Conservation (phyloP, 2,329 filamentous ascomycete genomes). For the Xylariaceae sp. region DNA sequence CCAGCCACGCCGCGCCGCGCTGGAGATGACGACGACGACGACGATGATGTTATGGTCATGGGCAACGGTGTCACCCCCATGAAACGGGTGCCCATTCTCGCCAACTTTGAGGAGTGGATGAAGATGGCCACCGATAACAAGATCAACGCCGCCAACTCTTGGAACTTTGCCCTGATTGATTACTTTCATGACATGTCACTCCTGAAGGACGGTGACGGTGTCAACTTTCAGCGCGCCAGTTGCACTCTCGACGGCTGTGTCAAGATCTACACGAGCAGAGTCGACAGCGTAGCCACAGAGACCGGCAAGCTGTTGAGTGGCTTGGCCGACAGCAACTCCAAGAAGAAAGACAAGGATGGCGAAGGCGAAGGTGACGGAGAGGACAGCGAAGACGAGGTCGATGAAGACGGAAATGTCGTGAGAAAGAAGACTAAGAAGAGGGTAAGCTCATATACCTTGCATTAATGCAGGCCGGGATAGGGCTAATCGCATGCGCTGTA, state of each 20-base stretch:
- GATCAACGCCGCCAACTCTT: constrained; percentile 96
- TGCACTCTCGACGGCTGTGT: constrained; percentile 97
- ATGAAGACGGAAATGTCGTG: constrained; percentile 55
- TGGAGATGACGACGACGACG: constrained; percentile 42
- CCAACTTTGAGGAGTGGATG: constrained; percentile 99
- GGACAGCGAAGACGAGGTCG: constrained; percentile 59
- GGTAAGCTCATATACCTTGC: constrained; percentile 41
- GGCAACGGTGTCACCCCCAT: constrained; percentile 83
- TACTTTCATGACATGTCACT: constrained; percentile 99
- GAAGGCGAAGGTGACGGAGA: constrained; percentile 59
- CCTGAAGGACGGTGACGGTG: constrained; percentile 89
- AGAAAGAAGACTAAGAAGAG: constrained; percentile 69
- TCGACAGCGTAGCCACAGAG: constrained; percentile 96
- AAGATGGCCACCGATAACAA: constrained; percentile 99
- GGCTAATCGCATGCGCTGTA: constrained; percentile 30
- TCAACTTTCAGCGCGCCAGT: constrained; percentile 98
- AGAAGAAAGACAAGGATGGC: constrained; percentile 63
- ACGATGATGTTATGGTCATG: constrained; percentile 63
- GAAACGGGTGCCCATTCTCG: constrained; percentile 91
- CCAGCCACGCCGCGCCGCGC: constrained; percentile 49
- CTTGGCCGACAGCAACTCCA: constrained; percentile 79
- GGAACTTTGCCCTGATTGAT: constrained; percentile 99
- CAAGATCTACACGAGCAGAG: constrained; percentile 97
- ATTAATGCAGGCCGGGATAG: no score
- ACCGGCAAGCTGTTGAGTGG: constrained; percentile 93